Base-by-base conservation (phyloP, 2,329 filamentous ascomycete species). In the Fusarium chuoi region DNA sequence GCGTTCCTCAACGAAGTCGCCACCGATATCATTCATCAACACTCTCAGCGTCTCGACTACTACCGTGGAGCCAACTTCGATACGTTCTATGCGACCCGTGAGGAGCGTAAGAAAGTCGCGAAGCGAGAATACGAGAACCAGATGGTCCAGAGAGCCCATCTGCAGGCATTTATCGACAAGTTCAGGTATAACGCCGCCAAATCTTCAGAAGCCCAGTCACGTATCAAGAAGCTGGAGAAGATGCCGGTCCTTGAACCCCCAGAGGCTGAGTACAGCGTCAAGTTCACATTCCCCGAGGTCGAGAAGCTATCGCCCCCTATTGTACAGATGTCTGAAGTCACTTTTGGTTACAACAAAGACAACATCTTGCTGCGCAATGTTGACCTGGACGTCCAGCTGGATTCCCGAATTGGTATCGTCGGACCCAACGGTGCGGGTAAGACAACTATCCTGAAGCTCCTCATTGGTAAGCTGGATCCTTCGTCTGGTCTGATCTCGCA, bases 161-260 rank as follows among this genome's bases (percentile, higher is more conserved):
- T 99, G 73, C 96, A 99, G 86, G 92, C 94, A 35, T 99, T 99
- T 84, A 99, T 99, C 85, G 96, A 99, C 89, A 99, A 99, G 85
- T 99, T 99, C 89, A 91, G 96, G 60, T 99, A 99, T 89, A 99
- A 99, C 81, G 96, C 96, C 35, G 96, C 96, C 79, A 99, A 99
- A 84, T 98, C 96, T 2, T 98, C 96, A 14, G 96, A 99, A 87
- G 96, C 96, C 4, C 96, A 99, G 81, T 98, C 96, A 2, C 92
- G 96, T 79, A 98, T 99, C 89, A 99, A 99, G 89, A 99, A 99
- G 82, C 87, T 99, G 71, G 97, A 99, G 83, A 94, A 93, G 80
- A 98, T 99, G 94, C 96, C 97, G 4, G 87, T 98, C 4, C 89
- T 99, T 59, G 93, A 97, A 78, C 82, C 95, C 2, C 97, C 96